phyloP scores from a whole-genome alignment of 2,329 filamentous ascomycete species.

The Chaetomium sp. region DNA sequence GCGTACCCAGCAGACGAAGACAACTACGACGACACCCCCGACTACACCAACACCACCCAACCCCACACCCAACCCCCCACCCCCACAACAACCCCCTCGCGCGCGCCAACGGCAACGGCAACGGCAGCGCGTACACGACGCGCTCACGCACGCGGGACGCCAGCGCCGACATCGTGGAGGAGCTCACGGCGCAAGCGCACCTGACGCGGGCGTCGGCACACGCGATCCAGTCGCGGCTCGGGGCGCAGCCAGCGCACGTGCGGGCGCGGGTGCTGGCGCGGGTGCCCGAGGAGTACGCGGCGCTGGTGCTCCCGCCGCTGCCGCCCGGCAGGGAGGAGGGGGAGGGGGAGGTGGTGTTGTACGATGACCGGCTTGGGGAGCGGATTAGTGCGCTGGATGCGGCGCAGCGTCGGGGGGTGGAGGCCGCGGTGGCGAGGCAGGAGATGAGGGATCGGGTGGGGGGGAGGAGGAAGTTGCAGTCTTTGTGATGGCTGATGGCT shows the following conservation, averaged over 20 bases:
- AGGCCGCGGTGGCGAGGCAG: neutral
- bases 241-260: constrained; percentile 22
- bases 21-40: too few species aligned
- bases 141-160: neutral
- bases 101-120: neutral
- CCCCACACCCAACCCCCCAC: too few species aligned
- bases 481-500: neutral
- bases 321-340: too few species aligned
- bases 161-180: neutral
- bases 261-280: constrained; percentile 20
- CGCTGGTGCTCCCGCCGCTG: neutral
- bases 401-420: constrained; percentile 22
- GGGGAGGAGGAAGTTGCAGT: constrained; percentile 2
- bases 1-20: too few species aligned
- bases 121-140: neutral
- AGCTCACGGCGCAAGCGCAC: neutral
- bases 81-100: neutral
- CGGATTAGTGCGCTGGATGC: constrained; percentile 14
- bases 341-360: neutral
- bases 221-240: constrained; percentile 20
- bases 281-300: constrained; percentile 13
- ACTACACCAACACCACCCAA: too few species aligned
- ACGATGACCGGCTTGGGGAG: constrained; percentile 15
- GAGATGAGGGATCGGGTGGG: neutral
- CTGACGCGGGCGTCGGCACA: constrained; percentile 21